A percentile compares a stretch with the other conserved stretches of the same genome.
phyloP scores from a whole-genome alignment of 2,329 filamentous ascomycete genomes.

The Epichloe bromicola region DNA sequence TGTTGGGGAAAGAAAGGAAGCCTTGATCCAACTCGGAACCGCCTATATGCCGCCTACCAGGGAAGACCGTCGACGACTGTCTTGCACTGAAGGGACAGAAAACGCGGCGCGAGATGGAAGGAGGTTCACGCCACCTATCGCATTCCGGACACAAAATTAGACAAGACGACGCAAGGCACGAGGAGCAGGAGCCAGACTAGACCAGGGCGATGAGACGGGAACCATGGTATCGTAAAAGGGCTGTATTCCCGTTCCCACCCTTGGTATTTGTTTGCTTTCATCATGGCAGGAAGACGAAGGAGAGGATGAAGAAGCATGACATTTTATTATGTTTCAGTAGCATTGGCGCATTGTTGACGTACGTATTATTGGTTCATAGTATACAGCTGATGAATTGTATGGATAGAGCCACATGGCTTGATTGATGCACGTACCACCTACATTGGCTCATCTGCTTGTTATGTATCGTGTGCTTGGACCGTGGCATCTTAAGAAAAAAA shows the following conservation, averaged over 20 bases:
- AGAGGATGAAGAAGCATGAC: conserved; percentile 2
- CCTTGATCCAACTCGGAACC: too few species aligned
- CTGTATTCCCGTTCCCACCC: background rate
- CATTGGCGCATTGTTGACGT: conserved; percentile 9
- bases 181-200: background rate
- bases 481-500: too few species aligned
- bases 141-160: background rate
- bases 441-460: background rate
- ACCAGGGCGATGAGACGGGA: background rate
- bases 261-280: background rate
- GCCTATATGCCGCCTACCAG: too few species aligned
- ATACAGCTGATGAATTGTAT: conserved; percentile 13
- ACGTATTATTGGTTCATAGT: conserved; percentile 5
- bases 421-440: conserved; percentile 5
- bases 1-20: too few species aligned
- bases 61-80: background rate
- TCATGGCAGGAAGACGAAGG: background rate
- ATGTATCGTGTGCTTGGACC: too few species aligned
- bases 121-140: background rate
- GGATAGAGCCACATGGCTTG: conserved; percentile 12
- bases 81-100: background rate
- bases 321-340: conserved; percentile 6
- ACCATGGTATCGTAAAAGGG: background rate
- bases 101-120: too few species aligned
- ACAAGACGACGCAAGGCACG: conserved; percentile 2